phyloP scores from a whole-genome alignment of 306 rosid genomes.

The Lathyrus oleraceus region DNA sequence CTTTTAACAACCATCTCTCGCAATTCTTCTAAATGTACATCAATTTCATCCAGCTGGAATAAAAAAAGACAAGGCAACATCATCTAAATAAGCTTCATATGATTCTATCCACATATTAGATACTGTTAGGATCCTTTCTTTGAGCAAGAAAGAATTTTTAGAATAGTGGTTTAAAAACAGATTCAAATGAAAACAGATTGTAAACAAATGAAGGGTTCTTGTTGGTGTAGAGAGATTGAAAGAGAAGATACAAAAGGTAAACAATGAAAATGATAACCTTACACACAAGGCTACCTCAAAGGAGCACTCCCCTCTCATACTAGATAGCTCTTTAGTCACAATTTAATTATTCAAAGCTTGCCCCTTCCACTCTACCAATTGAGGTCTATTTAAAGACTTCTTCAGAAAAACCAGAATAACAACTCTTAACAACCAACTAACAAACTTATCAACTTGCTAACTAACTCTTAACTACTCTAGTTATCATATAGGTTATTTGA shows the following conservation, averaged over 20 bases:
- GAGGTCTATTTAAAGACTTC: too few relatives aligned
- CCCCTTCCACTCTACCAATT: too few relatives aligned
- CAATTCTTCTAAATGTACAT: constrained; percentile 72
- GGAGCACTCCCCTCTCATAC: too few relatives aligned
- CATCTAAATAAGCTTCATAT: constrained; percentile 6
- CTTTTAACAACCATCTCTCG: constrained; percentile 72
- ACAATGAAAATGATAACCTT: too few relatives aligned
- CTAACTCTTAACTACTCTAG: background rate
- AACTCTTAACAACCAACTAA: too few relatives aligned
- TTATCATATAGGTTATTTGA: background rate
- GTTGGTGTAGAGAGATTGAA: background rate
- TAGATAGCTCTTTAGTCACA: too few relatives aligned
- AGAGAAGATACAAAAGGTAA: background rate
- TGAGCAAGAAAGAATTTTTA: background rate
- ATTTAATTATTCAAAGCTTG: too few relatives aligned
- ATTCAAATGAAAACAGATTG: background rate
- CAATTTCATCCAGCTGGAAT: constrained; percentile 67
- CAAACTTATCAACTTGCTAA: background rate
- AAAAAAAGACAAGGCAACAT: constrained; percentile 40
- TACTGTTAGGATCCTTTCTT: background rate
- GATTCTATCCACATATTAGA: background rate
- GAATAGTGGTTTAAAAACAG: background rate
- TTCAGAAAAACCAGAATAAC: too few relatives aligned
- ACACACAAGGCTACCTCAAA: too few relatives aligned
- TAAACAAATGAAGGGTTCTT: background rate